phyloP scores from a whole-genome alignment of 2,329 filamentous ascomycete species.

The Didymella glomerata region DNA sequence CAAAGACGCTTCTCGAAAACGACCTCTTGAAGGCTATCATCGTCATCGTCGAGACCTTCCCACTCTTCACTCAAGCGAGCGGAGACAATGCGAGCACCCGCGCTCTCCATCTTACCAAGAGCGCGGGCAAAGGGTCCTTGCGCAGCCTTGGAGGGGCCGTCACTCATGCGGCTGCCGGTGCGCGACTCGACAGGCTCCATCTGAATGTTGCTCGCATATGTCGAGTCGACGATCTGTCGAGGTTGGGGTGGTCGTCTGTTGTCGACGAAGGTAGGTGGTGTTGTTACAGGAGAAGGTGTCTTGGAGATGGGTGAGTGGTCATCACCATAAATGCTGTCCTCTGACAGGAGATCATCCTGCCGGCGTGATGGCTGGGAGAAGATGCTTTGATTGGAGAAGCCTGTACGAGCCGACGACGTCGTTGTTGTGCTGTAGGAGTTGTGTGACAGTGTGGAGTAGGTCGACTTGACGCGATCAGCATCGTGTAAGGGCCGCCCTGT shows the following conservation, averaged over 20 bases:
- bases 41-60: conserved; percentile 37
- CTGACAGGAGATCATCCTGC: conserved; percentile 30
- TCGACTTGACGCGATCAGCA: conserved; percentile 24
- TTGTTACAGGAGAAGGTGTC: conserved; percentile 15
- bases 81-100: conserved; percentile 37
- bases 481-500: conserved; percentile 16
- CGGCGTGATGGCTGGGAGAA: conserved; percentile 29
- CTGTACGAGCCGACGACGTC: conserved; percentile 24
- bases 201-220: conserved; percentile 26
- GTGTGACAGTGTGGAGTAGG: conserved; percentile 31
- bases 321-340: conserved; percentile 22
- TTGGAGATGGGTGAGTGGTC: conserved; percentile 13
- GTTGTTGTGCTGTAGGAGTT: conserved; percentile 32
- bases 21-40: conserved; percentile 38
- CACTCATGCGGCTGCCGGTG: conserved; percentile 32
- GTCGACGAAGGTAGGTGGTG: conserved; percentile 18
- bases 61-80: conserved; percentile 39
- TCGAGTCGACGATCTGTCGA: conserved; percentile 17
- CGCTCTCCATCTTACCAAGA: conserved; percentile 38
- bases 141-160: conserved; percentile 28
- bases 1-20: conserved; percentile 42
- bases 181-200: conserved; percentile 35
- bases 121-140: conserved; percentile 36
- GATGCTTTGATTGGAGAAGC: conserved; percentile 31
- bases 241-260: conserved; percentile 11